phyloP scores from a whole-genome alignment of 192 early-diverging fungal genomes.

The Geranomyces variabilis region DNA sequence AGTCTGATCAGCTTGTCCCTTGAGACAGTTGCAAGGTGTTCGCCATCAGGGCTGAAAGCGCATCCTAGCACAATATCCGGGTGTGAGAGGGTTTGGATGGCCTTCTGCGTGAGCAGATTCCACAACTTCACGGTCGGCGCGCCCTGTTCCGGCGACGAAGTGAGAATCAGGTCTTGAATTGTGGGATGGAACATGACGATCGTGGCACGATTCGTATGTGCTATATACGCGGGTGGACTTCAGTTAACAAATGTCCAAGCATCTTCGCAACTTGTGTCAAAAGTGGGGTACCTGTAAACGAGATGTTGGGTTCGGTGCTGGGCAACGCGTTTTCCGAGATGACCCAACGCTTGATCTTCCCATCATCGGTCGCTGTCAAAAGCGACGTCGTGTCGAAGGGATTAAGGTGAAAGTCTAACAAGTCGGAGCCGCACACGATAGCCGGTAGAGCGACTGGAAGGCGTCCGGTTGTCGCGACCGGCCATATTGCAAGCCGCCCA shows the following conservation, averaged over 20 bases:
- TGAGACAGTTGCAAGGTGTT: slow-evolving; percentile 63
- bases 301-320: slow-evolving; percentile 36
- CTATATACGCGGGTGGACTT: slow-evolving; percentile 5
- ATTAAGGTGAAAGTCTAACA: slow-evolving; percentile 71
- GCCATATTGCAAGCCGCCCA: slow-evolving; percentile 75
- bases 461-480: slow-evolving; percentile 65
- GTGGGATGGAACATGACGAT: slow-evolving; percentile 63
- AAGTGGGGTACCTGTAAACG: slow-evolving; percentile 12
- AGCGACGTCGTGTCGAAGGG: slow-evolving; percentile 68
- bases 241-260: not conserved
- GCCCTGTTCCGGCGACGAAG: slow-evolving; percentile 62
- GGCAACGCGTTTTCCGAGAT: slow-evolving; percentile 67
- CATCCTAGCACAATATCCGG: slow-evolving; percentile 37
- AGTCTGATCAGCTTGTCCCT: slow-evolving; percentile 72
- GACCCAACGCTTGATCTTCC: slow-evolving; percentile 57
- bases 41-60: slow-evolving; percentile 61
- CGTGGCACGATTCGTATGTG: slow-evolving; percentile 55
- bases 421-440: slow-evolving; percentile 61
- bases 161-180: slow-evolving; percentile 58
- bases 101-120: slow-evolving; percentile 52
- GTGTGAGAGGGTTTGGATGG: slow-evolving; percentile 14
- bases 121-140: slow-evolving; percentile 55
- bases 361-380: slow-evolving; percentile 65
- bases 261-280: not conserved
- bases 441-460: slow-evolving; percentile 61